These are phyloP conservation scores for Fistulinella prunicolor DNA, from an alignment of 768 basidiomycete species.

Conservation along the genomic window DNA sequence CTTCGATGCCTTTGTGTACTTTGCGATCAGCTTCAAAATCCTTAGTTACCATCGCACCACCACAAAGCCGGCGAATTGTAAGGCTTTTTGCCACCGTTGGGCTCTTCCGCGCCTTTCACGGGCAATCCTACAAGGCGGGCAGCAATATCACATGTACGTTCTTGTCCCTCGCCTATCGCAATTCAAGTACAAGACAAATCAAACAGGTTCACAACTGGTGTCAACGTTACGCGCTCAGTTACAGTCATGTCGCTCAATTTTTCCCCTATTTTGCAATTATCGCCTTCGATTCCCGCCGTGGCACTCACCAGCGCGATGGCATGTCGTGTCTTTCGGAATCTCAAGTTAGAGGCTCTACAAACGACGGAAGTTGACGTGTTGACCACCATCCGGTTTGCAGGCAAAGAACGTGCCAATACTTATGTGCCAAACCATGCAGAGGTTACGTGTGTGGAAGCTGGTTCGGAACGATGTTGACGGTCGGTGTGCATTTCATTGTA, in stretches of 20 bases:
- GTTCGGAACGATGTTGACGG: constrained; percentile 2
- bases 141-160: constrained; percentile 38
- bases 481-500: not conserved
- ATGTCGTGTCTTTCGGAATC: constrained; percentile 35
- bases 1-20: constrained; percentile 35
- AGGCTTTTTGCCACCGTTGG: constrained; percentile 18
- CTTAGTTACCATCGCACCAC: constrained; percentile 16
- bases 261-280: constrained; percentile 22
- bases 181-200: not conserved
- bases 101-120: constrained; percentile 33
- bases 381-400: constrained; percentile 18
- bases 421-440: constrained; percentile 1
- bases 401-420: not conserved
- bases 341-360: constrained; percentile 19
- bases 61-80: constrained; percentile 10
- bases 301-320: constrained; percentile 34
- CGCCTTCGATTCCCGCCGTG: constrained; percentile 28
- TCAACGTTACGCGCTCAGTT: constrained; percentile 30
- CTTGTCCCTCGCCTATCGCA: not conserved
- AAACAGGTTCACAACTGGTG: constrained; percentile 32
- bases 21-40: constrained; percentile 33
- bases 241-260: constrained; percentile 17
- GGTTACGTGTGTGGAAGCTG: not conserved
- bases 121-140: constrained; percentile 36
- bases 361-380: constrained; percentile 9